These are phyloP conservation scores for Coniella vitis DNA, from an alignment of 2,329 filamentous ascomycete species.

Conservation along the genomic window DNA sequence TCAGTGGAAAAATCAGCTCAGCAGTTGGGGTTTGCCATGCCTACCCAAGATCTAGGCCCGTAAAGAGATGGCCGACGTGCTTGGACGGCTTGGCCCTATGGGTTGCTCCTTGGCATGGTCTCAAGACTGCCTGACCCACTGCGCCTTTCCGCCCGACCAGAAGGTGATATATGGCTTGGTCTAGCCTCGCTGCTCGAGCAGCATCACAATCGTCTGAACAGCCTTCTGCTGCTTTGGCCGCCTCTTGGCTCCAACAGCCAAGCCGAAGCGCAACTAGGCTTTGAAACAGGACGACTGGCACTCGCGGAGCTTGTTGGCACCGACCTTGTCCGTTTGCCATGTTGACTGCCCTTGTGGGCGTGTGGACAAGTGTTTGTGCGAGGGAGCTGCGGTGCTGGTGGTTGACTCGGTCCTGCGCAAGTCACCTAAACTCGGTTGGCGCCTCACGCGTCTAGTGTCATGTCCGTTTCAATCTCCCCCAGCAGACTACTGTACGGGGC, in stretches of 20 bases:
- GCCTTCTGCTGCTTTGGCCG: constrained; percentile 23
- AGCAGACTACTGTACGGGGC: constrained; percentile 11
- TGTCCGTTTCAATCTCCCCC: constrained; percentile 17
- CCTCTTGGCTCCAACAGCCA: constrained; percentile 18
- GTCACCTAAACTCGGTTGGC: neutral
- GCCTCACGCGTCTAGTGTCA: constrained; percentile 16
- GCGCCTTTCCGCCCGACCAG: constrained; percentile 5
- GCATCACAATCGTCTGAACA: constrained; percentile 2
- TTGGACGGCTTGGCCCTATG: constrained; percentile 2
- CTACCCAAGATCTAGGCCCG: too few species aligned
- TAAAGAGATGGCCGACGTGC: neutral
- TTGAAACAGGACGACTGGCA: constrained; percentile 7
- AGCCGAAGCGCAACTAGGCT: constrained; percentile 6
- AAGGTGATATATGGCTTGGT: constrained; percentile 14
- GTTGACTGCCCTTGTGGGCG: neutral
- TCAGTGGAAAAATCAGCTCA: too few species aligned
- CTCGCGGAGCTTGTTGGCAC: neutral
- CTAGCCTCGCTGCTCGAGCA: constrained; percentile 18
- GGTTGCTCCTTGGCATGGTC: constrained; percentile 27
- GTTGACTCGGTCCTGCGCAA: neutral
- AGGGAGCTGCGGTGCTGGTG: too few species aligned
- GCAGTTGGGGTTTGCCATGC: too few species aligned
- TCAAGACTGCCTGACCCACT: constrained; percentile 29
- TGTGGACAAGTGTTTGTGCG: too few species aligned
- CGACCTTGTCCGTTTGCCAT: neutral